Percentiles rank a stretch among this genome's conserved stretches.
phyloP scores from a whole-genome alignment of 495 filamentous ascomycete genomes.

The Trichoderma orchidacearum region DNA sequence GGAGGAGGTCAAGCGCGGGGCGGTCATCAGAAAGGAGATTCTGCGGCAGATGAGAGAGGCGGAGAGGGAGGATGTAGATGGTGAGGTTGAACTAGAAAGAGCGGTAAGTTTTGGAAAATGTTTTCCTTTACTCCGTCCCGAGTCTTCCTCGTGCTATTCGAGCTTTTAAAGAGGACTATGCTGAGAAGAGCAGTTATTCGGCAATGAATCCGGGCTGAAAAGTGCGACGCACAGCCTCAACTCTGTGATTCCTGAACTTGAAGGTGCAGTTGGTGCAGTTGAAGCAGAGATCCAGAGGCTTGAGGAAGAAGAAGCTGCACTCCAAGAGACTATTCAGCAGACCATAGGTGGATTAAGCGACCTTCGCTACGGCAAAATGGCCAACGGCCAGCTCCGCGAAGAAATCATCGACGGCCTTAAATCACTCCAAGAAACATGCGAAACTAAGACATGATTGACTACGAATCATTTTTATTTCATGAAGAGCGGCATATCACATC shows the following conservation, averaged over 20 bases:
- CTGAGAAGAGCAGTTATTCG: constrained; percentile 42
- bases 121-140: no score
- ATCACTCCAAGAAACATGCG: constrained; percentile 50
- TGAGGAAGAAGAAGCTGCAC: constrained; percentile 46
- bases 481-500: constrained; percentile 5
- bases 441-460: constrained; percentile 23
- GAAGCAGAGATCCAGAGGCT: constrained; percentile 50
- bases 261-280: constrained; percentile 47
- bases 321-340: constrained; percentile 46
- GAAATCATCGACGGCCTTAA: constrained; percentile 50
- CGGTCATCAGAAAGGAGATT: constrained; percentile 46
- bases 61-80: constrained; percentile 42
- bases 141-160: no score
- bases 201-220: constrained; percentile 29
- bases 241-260: constrained; percentile 54
- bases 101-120: constrained; percentile 31
- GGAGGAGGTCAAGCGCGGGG: constrained; percentile 48
- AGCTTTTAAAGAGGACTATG: no score
- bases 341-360: constrained; percentile 66
- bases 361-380: constrained; percentile 65
- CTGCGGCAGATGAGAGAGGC: constrained; percentile 37
- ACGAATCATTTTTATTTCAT: constrained; percentile 3
- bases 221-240: constrained; percentile 42
- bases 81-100: constrained; percentile 57
- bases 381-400: constrained; percentile 41